Base-by-base conservation (phyloP, 2,329 filamentous ascomycete species). In the Sordariomycetes sp. region DNA sequence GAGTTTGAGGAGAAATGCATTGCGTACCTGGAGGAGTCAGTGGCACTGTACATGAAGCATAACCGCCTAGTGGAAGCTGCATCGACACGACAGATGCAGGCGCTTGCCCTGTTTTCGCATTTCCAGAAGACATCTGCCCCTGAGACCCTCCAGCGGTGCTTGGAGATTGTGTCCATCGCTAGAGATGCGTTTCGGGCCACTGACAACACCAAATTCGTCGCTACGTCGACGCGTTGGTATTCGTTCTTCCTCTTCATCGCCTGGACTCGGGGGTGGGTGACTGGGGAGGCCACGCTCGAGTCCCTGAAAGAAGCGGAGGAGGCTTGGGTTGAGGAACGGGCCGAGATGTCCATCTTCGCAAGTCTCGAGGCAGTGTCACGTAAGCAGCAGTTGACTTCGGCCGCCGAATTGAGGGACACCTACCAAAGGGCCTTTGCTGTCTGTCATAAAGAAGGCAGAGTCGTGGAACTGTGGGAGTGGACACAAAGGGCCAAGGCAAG, bases 301-400 rank as follows among this genome's bases (percentile, higher is more conserved):
- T 25, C 24, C 14, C 15, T 35, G 12, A 16, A n/a, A 15, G 19
- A 27, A 11, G 32, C 32, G 11, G 36, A 38, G 17, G 26, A 30
- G 32, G 36, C 36, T 11, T 30, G 28, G 27, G 28, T 26, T 5
- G 18, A 26, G 17, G 32, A 38, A 31, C 17, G 36, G 19, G 25
- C 26, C 14, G 32, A 33, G 26, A 19, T 35, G 24, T 15, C 19
- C 15, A 24, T 32, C 9, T 31, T 31, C 14, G 6, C 20, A 16
- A 18, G 36, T 26, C 20, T 35, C 8, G 36, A 26, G n/a, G 36
- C 36, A 8, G 19, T 25, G 6, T 34, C 27, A 11, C 26, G 30
- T 9, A 16, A 17, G 28, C 28, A 30, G 18, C 28, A 30, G 15
- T 15, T 14, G 8, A 17, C n/a, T 17, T 14, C 14, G 4, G 15